These are phyloP conservation scores for Cercophora scortea DNA, from an alignment of 495 filamentous ascomycete genomes.

Conservation along the genomic window DNA sequence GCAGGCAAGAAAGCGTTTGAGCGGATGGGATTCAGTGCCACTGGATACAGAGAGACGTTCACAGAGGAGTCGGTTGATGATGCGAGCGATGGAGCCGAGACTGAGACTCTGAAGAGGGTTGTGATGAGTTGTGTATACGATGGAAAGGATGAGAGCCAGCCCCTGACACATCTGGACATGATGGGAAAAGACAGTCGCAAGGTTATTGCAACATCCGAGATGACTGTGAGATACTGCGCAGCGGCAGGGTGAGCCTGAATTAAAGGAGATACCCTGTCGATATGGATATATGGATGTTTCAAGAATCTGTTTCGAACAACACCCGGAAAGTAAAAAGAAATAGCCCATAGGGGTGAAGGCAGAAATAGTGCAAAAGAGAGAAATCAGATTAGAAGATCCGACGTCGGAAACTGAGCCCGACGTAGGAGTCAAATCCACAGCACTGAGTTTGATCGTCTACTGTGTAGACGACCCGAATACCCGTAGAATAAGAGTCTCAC, in stretches of 20 bases:
- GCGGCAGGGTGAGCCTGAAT: background rate
- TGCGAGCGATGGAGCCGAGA: background rate
- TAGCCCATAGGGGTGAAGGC: too few relatives aligned
- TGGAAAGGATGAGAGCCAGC: background rate
- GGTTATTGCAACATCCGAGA: background rate
- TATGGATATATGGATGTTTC: too few relatives aligned
- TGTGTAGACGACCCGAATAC: too few relatives aligned
- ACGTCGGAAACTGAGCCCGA: too few relatives aligned
- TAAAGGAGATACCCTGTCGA: too few relatives aligned
- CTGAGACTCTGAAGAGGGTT: background rate
- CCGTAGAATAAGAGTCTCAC: too few relatives aligned
- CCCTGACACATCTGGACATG: background rate
- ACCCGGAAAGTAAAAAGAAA: too few relatives aligned
- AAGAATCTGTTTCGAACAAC: too few relatives aligned
- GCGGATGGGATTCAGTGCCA: slow-evolving; percentile 18
- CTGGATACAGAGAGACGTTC: slow-evolving; percentile 24
- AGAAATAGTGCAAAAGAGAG: too few relatives aligned
- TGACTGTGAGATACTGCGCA: background rate
- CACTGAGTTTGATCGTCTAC: too few relatives aligned
- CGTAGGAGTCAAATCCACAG: too few relatives aligned
- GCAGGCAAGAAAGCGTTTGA: slow-evolving; percentile 18
- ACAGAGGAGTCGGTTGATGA: background rate
- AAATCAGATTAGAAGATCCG: too few relatives aligned
- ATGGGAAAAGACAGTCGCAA: background rate
- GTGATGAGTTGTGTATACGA: slow-evolving; percentile 13